These are phyloP conservation scores for Cladosporium sp. DNA, from an alignment of 2,329 filamentous ascomycete genomes.

Conservation along the genomic window DNA sequence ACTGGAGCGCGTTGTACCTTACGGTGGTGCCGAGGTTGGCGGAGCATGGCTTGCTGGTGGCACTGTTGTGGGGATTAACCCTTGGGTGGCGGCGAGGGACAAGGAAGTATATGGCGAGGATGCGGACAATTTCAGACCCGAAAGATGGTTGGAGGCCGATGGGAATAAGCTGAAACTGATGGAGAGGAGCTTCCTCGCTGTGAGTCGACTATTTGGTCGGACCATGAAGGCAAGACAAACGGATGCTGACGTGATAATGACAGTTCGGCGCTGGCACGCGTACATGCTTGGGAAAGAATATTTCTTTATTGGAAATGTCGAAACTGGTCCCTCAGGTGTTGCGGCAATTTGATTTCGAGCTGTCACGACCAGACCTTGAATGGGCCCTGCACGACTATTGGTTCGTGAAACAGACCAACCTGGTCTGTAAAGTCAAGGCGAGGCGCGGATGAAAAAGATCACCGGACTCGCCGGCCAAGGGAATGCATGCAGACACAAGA, in stretches of 20 bases:
- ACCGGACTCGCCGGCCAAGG: slow-evolving; percentile 7
- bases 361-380: slow-evolving; percentile 22
- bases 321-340: slow-evolving; percentile 29
- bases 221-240: too few relatives aligned
- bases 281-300: slow-evolving; percentile 31
- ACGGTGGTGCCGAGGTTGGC: slow-evolving; percentile 11
- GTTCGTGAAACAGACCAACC: slow-evolving; percentile 22
- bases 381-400: slow-evolving; percentile 20
- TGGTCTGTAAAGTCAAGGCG: slow-evolving; percentile 21
- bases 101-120: slow-evolving; percentile 33
- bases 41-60: slow-evolving; percentile 32
- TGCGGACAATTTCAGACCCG: slow-evolving; percentile 35
- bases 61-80: slow-evolving; percentile 41
- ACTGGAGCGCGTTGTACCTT: slow-evolving; percentile 43
- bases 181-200: slow-evolving; percentile 15
- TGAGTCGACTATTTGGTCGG: not conserved
- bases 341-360: slow-evolving; percentile 20
- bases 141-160: slow-evolving; percentile 40
- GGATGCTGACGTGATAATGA: not conserved
- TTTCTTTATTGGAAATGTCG: slow-evolving; percentile 28
- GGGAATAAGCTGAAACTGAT: slow-evolving; percentile 14
- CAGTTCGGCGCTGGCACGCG: slow-evolving; percentile 32
- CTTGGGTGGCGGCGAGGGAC: slow-evolving; percentile 41
- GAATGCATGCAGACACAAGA: not conserved
- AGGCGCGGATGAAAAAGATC: slow-evolving; percentile 8